A percentile compares a stretch with the other conserved stretches of the same genome.
Evolutionary conservation across 305 asterid species (phyloP).

Genomic region (Solanum chacoense): DNA sequence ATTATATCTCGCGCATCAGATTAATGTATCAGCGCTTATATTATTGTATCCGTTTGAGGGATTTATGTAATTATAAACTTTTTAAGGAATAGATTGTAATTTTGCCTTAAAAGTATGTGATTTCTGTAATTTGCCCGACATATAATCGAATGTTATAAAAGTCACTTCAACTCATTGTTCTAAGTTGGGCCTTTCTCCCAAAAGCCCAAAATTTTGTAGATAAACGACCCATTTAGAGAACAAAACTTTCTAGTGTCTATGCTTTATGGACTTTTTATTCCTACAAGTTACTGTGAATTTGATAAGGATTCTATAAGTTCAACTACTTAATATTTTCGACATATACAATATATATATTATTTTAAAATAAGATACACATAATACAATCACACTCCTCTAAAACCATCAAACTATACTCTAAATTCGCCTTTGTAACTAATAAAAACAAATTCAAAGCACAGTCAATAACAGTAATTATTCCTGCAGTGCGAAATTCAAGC

Average conservation of each 20-base stretch:
- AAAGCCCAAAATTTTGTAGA: not conserved
- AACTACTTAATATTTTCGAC: not conserved
- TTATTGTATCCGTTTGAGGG: too few species aligned
- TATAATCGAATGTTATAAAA: not conserved
- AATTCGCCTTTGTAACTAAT: not conserved
- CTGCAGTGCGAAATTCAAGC: too few species aligned
- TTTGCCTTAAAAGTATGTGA: too few species aligned
- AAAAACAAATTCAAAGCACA: not conserved
- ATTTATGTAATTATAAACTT: too few species aligned
- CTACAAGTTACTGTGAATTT: not conserved
- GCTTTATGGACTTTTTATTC: not conserved
- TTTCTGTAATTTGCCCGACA: too few species aligned
- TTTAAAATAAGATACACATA: not conserved
- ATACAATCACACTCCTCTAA: not conserved
- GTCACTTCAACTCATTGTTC: not conserved
- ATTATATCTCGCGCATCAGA: too few species aligned
- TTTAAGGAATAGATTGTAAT: too few species aligned
- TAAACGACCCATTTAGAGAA: not conserved
- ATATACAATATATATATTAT: too few species aligned
- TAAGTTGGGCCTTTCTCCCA: not conserved
- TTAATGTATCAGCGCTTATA: too few species aligned
- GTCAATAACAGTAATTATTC: too few species aligned
- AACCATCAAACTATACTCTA: too few species aligned
- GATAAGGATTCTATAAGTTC: not conserved
- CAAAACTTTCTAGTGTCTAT: not conserved